Conservation (phyloP, 345 rosid genomes). For the Arabidopsis thaliana region DNA sequence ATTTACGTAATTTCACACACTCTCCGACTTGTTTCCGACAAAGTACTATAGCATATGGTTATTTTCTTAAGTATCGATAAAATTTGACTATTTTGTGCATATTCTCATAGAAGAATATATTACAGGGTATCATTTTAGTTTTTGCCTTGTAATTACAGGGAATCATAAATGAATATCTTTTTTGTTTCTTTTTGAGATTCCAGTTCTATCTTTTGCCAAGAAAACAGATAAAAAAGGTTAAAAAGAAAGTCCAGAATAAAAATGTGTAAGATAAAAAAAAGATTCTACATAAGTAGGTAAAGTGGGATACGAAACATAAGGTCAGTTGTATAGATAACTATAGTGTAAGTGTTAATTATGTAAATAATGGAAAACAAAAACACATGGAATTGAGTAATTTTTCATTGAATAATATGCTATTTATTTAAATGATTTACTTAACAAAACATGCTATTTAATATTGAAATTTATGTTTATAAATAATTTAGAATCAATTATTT, state of each 20-base stretch:
- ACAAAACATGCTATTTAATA: background rate
- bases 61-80: no score
- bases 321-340: background rate
- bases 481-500: no score
- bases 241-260: background rate
- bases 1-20: no score
- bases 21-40: no score
- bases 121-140: background rate
- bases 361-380: background rate
- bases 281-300: conserved; percentile 1
- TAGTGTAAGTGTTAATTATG: background rate
- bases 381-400: background rate
- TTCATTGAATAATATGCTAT: background rate
- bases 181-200: conserved; percentile 7
- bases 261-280: background rate
- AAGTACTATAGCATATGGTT: no score
- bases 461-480: background rate
- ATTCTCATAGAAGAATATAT: background rate
- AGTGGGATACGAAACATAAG: background rate
- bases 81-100: no score
- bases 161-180: conserved; percentile 1
- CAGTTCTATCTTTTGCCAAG: background rate
- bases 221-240: background rate
- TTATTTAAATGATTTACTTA: background rate
- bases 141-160: background rate